A percentile compares a stretch with the other conserved stretches of the same genome.
Conservation (phyloP, 2,329 filamentous ascomycete genomes). For the Colletotrichum brevisporum region DNA sequence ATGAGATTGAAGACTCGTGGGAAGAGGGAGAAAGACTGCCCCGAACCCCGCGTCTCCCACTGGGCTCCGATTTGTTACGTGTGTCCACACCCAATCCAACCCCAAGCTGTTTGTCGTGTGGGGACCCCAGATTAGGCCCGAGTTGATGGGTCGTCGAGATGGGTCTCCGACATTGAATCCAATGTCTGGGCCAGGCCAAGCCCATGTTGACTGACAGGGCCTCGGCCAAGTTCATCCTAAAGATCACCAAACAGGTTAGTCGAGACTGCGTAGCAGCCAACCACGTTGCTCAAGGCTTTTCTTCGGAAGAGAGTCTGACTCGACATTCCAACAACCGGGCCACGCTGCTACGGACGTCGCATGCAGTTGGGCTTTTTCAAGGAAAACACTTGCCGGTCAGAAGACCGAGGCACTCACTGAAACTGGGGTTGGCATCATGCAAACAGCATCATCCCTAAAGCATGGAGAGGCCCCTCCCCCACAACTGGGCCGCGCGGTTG, state of each 20-base stretch:
- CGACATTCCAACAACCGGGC: not conserved
- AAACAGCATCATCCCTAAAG: not conserved
- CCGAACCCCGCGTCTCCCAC: conserved; percentile 5
- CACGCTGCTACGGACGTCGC: not conserved
- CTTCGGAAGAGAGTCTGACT: conserved; percentile 27
- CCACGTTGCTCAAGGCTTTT: conserved; percentile 16
- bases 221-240: conserved; percentile 19
- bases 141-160: conserved; percentile 14
- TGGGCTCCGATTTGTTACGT: too few relatives aligned
- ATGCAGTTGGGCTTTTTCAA: not conserved
- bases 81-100: not conserved
- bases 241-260: conserved; percentile 16
- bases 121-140: conserved; percentile 21
- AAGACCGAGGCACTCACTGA: conserved; percentile 9
- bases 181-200: not conserved
- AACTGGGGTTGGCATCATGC: conserved; percentile 27
- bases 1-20: not conserved
- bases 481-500: conserved; percentile 21
- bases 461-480: conserved; percentile 14
- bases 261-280: conserved; percentile 5
- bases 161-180: not conserved
- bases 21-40: not conserved
- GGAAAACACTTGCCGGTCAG: conserved; percentile 4
- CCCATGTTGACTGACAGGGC: not conserved
- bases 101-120: not conserved